Evolutionary conservation across 345 rosid genomes (phyloP).

Genomic region (Schrenkiella parvula): DNA sequence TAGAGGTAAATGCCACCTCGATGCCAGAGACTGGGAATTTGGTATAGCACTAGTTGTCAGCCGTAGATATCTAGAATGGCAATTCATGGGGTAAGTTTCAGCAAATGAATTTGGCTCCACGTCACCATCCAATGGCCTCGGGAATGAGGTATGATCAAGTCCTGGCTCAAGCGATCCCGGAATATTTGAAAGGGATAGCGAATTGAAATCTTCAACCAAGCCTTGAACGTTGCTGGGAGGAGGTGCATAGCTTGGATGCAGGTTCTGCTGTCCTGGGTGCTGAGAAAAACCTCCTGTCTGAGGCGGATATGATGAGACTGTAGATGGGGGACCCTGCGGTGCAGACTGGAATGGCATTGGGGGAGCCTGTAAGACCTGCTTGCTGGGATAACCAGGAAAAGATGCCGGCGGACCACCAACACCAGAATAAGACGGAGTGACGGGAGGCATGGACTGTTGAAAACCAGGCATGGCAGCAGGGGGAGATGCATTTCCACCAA

Average conservation of each 20-base stretch:
- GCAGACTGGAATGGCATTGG: conserved; percentile 49
- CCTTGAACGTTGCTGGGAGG: conserved; percentile 68
- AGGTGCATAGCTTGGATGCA: conserved; percentile 55
- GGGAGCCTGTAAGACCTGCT: conserved; percentile 52
- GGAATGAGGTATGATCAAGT: conserved; percentile 69
- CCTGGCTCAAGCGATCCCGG: conserved; percentile 86
- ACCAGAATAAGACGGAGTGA: conserved; percentile 40
- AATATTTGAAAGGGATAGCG: conserved; percentile 63
- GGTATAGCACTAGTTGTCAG: conserved; percentile 89
- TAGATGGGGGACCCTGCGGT: conserved; percentile 47
- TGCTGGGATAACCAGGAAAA: conserved; percentile 57
- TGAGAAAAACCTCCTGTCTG: conserved; percentile 52
- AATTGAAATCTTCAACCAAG: conserved; percentile 81
- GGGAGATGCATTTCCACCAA: conserved; percentile 38
- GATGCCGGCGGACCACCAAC: conserved; percentile 42
- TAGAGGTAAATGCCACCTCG: conserved; percentile 98
- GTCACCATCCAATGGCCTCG: conserved; percentile 96
- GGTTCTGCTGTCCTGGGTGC: conserved; percentile 54
- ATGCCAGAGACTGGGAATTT: conserved; percentile 78
- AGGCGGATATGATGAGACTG: conserved; percentile 49
- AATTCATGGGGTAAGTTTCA: conserved; percentile 70
- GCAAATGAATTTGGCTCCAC: conserved; percentile 67
- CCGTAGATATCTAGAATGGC: conserved; percentile 76
- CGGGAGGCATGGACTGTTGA: conserved; percentile 48
- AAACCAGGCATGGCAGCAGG: conserved; percentile 44